Conservation (phyloP, 148 eudicot genomes). For the Heliamphora exappendiculata region DNA sequence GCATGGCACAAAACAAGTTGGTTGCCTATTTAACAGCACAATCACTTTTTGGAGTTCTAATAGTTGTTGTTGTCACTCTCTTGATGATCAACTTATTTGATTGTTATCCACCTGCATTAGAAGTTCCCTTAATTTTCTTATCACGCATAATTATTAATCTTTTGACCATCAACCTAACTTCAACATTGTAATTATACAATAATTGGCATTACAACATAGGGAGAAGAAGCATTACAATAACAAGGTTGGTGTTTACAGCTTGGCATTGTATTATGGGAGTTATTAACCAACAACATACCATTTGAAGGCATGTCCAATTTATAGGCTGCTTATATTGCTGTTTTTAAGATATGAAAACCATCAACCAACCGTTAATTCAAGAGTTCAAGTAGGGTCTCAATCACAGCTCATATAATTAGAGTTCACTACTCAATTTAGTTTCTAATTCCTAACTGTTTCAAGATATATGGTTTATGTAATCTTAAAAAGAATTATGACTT, state of each 20-base stretch:
- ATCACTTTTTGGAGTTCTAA: too few relatives aligned
- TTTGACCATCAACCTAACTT: constrained; percentile 12
- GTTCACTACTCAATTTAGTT: too few relatives aligned
- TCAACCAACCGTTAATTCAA: too few relatives aligned
- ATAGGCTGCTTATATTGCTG: constrained; percentile 97
- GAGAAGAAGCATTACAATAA: constrained; percentile 98
- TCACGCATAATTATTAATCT: not conserved
- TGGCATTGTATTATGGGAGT: constrained; percentile 92
- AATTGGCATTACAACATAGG: constrained; percentile 88
- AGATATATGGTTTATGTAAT: too few relatives aligned
- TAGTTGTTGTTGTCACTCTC: too few relatives aligned
- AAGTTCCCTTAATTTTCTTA: not conserved
- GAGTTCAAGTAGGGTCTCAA: too few relatives aligned
- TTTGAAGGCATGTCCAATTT: constrained; percentile 93
- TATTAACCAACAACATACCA: constrained; percentile 85
- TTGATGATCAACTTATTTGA: not conserved
- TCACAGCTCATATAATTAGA: too few relatives aligned
- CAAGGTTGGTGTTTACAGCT: constrained; percentile 95
- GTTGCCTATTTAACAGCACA: too few relatives aligned
- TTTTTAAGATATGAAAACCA: constrained; percentile 58
- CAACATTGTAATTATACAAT: constrained; percentile 68
- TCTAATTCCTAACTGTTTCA: too few relatives aligned
- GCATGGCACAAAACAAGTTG: too few relatives aligned
- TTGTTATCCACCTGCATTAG: not conserved
- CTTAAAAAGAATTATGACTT: too few relatives aligned